Evolutionary conservation across 2,329 filamentous ascomycete species (phyloP).

Genomic region (Talaromyces funiculosus): DNA sequence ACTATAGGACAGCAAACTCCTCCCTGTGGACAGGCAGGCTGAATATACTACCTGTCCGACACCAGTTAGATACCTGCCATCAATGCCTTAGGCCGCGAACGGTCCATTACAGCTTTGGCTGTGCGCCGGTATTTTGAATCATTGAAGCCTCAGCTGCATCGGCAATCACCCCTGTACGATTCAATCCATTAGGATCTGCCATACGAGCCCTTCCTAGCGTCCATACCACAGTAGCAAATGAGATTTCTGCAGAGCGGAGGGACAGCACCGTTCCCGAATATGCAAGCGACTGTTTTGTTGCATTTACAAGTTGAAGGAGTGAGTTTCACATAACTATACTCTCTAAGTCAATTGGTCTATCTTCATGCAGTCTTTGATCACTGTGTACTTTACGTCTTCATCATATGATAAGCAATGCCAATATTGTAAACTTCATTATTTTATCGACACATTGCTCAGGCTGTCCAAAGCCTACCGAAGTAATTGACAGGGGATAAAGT

Average conservation of each 20-base stretch:
- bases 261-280: background rate
- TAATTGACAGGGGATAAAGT: too few species aligned
- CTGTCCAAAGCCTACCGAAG: too few species aligned
- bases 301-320: background rate
- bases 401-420: conserved; percentile 19
- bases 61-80: background rate
- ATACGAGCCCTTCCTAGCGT: background rate
- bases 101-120: background rate
- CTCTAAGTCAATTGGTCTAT: background rate
- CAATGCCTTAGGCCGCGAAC: background rate
- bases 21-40: conserved; percentile 45
- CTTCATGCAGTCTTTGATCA: background rate
- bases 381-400: background rate
- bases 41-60: conserved; percentile 21
- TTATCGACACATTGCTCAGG: too few species aligned
- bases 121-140: background rate
- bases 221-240: background rate
- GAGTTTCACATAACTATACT: background rate
- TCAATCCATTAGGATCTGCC: background rate
- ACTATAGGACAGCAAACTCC: conserved; percentile 44
- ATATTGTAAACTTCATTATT: background rate
- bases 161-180: too few species aligned
- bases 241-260: background rate
- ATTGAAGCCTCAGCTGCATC: background rate
- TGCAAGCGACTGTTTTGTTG: background rate